phyloP scores from a whole-genome alignment of 208 protist genomes.

The Endotrypanum monterogeii region DNA sequence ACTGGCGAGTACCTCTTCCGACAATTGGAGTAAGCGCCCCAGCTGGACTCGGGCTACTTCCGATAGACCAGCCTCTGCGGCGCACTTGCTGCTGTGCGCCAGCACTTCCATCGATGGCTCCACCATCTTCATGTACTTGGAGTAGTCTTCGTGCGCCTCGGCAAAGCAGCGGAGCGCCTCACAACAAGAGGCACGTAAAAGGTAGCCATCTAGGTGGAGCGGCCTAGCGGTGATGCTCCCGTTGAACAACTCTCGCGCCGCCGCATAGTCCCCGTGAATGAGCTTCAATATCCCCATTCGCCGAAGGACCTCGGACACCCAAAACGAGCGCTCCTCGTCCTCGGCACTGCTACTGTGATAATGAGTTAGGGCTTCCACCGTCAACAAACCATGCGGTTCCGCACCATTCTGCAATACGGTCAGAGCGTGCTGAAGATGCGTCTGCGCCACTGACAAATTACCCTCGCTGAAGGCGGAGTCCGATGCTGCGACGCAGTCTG shows the following conservation, averaged over 20 bases:
- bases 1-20: conserved; percentile 20
- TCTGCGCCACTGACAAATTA: conserved; percentile 39
- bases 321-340: conserved; percentile 30
- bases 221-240: conserved; percentile 67
- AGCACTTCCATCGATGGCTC: conserved; percentile 68
- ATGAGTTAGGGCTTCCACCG: conserved; percentile 18
- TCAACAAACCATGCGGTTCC: conserved; percentile 21
- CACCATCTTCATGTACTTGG: conserved; percentile 82
- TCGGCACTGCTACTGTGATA: conserved; percentile 9
- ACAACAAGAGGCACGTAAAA: conserved; percentile 76
- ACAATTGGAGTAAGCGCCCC: conserved; percentile 42
- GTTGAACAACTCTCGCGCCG: conserved; percentile 65
- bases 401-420: conserved; percentile 66
- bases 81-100: conserved; percentile 84
- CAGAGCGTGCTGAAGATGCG: conserved; percentile 58
- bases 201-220: conserved; percentile 64
- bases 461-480: conserved; percentile 41
- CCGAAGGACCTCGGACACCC: conserved; percentile 51
- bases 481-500: conserved; percentile 41
- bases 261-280: conserved; percentile 46
- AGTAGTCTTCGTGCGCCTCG: conserved; percentile 75
- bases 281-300: conserved; percentile 64
- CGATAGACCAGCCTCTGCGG: conserved; percentile 61
- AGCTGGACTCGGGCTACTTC: conserved; percentile 58
- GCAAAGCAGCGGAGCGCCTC: conserved; percentile 51